A percentile compares a stretch with the other conserved stretches of the same genome.
Conservation (phyloP, 2,329 filamentous ascomycete species). For the Aureobasidium musti region DNA sequence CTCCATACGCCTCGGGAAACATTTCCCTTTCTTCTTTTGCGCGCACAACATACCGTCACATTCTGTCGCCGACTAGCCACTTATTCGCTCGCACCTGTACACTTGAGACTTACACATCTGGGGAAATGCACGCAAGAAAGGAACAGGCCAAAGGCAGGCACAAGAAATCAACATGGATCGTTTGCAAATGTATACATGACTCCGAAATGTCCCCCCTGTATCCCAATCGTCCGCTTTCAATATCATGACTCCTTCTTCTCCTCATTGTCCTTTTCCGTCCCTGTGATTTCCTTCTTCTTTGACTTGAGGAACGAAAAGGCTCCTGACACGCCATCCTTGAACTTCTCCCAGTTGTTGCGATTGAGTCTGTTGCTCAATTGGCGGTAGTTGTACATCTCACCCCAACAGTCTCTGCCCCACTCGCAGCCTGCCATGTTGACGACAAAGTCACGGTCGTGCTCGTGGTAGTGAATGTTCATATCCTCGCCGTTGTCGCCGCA, state of each 20-base stretch:
- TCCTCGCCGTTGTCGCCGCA: constrained; percentile 78
- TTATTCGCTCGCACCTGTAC: neutral
- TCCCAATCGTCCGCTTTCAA: constrained; percentile 22
- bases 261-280: constrained; percentile 18
- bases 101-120: neutral
- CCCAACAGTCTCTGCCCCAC: constrained; percentile 96
- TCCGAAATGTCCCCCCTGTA: constrained; percentile 24
- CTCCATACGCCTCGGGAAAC: neutral
- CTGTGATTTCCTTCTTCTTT: constrained; percentile 31
- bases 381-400: constrained; percentile 94
- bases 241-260: constrained; percentile 19
- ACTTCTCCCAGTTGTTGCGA: constrained; percentile 74
- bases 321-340: constrained; percentile 52
- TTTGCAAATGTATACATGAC: constrained; percentile 30
- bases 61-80: neutral
- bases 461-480: constrained; percentile 76
- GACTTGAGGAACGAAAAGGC: constrained; percentile 37
- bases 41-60: neutral
- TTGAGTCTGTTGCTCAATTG: constrained; percentile 90
- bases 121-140: neutral
- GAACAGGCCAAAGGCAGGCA: constrained; percentile 14
- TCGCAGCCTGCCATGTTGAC: constrained; percentile 99
- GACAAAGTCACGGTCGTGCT: constrained; percentile 83
- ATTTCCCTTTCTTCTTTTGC: neutral
- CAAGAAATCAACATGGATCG: constrained; percentile 26